A percentile compares a stretch with the other conserved stretches of the same genome.
phyloP scores from a whole-genome alignment of 768 basidiomycete species.

The Galerina marginata region DNA sequence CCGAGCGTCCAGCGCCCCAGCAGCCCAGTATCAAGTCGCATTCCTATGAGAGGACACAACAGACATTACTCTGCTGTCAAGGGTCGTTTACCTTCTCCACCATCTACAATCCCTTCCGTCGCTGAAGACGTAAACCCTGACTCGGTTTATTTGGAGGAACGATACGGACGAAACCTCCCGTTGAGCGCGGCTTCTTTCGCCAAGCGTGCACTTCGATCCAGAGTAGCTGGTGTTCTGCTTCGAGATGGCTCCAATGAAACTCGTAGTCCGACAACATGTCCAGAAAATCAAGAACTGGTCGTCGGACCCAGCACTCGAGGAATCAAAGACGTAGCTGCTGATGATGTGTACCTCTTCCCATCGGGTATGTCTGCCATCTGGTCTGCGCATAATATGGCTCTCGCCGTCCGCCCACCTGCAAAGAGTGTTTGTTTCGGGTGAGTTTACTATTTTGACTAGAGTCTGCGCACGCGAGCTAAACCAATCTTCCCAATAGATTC shows the following conservation, averaged over 20 bases:
- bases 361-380: constrained; percentile 96
- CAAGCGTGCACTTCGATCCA: constrained; percentile 84
- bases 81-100: constrained; percentile 10
- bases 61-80: constrained; percentile 61
- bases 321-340: constrained; percentile 71
- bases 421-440: constrained; percentile 97
- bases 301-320: constrained; percentile 73
- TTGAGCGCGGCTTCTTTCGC: constrained; percentile 73
- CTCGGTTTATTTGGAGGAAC: constrained; percentile 84
- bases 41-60: constrained; percentile 52
- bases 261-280: constrained; percentile 26
- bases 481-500: constrained; percentile 59
- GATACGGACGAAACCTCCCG: constrained; percentile 92
- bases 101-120: constrained; percentile 8
- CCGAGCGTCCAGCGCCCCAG: constrained; percentile 24
- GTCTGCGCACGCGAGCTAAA: background rate
- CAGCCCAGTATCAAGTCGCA: constrained; percentile 36
- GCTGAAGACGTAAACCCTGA: constrained; percentile 63
- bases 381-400: constrained; percentile 80
- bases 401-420: constrained; percentile 54
- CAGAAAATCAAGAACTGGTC: constrained; percentile 34
- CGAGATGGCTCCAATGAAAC: constrained; percentile 45
- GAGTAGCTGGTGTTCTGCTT: constrained; percentile 87
- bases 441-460: constrained; percentile 28
- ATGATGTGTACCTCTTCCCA: constrained; percentile 88